Base-by-base conservation (phyloP, 2,329 filamentous ascomycete genomes). In the Diaporthe batatas region DNA sequence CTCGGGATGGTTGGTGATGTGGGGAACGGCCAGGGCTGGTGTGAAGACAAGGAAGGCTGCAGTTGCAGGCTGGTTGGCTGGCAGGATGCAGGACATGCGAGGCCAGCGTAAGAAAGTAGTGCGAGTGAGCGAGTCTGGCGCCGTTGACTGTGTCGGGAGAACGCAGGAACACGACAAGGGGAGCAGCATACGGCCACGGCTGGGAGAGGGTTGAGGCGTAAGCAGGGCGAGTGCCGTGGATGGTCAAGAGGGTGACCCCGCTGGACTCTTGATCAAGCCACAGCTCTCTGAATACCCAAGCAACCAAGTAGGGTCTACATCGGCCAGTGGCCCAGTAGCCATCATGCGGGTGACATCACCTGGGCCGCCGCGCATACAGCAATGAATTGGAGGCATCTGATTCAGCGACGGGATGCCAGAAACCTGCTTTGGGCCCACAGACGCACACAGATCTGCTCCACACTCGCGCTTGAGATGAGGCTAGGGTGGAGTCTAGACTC, bases 271-370 rank as follows among this genome's bases (percentile, higher is more conserved):
- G 6, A 68, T 64, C 67, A 73, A 73, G 71, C 71, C 71, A 73
- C 71, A 44, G 32, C 71, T 64, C 55, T 70, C 55, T 49, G 47
- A 11, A 11, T 11, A 32, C n/a, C n/a, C n/a, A n/a, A n/a, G n/a
- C n/a, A n/a, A n/a, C n/a, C n/a, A n/a, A n/a, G n/a, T n/a, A n/a
- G n/a, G n/a, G n/a, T n/a, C n/a, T n/a, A n/a, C n/a, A n/a, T n/a
- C n/a, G n/a, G n/a, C n/a, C n/a, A n/a, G n/a, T n/a, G n/a, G n/a
- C n/a, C n/a, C n/a, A n/a, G n/a, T 18, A 58, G 51, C 64, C 55
- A 65, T 42, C n/a, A 10, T 70, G 25, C 25, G 32, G 71, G 58
- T 72, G 72, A 73, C 72, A 73, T 73, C 68, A 73, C 68, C 42
- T 36, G 51, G 59, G 39, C 57, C 25, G 34, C 59, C 32, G 36